Base-by-base conservation (phyloP, 2,329 filamentous ascomycete species). In the Rhynchosporium graminicola region DNA sequence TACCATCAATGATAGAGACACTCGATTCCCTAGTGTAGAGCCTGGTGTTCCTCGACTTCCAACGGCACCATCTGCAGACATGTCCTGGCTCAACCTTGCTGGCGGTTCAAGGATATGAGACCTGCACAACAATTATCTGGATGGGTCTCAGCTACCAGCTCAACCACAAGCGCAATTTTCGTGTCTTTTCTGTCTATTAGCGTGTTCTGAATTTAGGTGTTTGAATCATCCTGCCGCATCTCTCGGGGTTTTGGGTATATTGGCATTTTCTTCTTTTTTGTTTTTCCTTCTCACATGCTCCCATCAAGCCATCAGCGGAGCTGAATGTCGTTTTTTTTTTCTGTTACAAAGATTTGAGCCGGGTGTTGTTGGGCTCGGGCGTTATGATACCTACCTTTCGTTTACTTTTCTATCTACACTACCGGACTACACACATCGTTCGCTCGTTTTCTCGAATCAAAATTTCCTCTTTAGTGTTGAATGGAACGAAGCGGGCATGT, bases 11-110 rank as follows among this genome's bases (percentile, higher is more conserved):
- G 64, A 51, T 51, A 60, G 33, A 60, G 65, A 51, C 26, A 46
- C 65, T 33, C 63, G 62, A 33, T 66, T 69, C 45, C 62, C 62
- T 13, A 59, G 59, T 15, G 54, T 59, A n/a, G 36, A 58, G n/a
- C 63, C 64, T 52, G 61, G 59, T 42, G 66, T 68, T 29, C 57
- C 61, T 5, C 63, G 40, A 54, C 60, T 46, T 48, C 63, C 59
- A n/a, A 28, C 20, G 20, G 20, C 46, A 15, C 57, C 52, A 8
- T 60, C 60, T 36, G 50, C 82, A 57, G 90, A 92, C 74, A 90
- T 92, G 87, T 91, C 88, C 76, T 93, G 90, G 90, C 77, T 93
- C 66, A 92, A 92, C 71, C 80, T 92, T 20, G 87, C 86, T 45
- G 66, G 60, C 56, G 63, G 67, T 40, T 65, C 62, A 43, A 64